phyloP scores from a whole-genome alignment of 768 basidiomycete species.

The Collybia nuda region DNA sequence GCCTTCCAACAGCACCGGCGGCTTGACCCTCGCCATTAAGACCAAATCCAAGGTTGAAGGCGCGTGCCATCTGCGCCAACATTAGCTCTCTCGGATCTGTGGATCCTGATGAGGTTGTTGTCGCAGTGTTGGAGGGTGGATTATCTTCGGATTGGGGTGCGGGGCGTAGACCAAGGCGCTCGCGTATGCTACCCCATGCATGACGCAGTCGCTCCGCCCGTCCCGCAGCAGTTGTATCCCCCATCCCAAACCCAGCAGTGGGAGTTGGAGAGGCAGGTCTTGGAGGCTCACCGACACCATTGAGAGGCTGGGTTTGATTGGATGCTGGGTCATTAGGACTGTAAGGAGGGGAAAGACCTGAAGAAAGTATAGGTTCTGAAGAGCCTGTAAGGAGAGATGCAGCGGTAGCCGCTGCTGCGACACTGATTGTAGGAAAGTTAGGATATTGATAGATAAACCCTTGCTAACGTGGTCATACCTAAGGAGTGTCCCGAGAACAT shows the following conservation, averaged over 20 bases:
- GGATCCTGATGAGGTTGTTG: constrained; percentile 7
- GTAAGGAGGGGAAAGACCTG: constrained; percentile 46
- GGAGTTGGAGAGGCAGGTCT: constrained; percentile 43
- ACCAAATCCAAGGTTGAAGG: constrained; percentile 72
- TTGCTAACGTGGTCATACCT: constrained; percentile 47
- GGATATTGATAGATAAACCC: constrained; percentile 1
- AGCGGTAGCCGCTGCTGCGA: constrained; percentile 90
- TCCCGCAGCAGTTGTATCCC: constrained; percentile 24
- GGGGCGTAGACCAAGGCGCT: constrained; percentile 57
- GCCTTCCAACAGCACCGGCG: constrained; percentile 3
- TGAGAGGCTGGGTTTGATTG: constrained; percentile 3
- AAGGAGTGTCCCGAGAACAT: constrained; percentile 79
- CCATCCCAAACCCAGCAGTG: constrained; percentile 33
- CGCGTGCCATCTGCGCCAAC: constrained; percentile 80
- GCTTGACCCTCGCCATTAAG: constrained; percentile 28
- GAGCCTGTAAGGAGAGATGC: constrained; percentile 80
- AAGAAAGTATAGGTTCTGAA: constrained; percentile 61
- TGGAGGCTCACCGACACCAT: constrained; percentile 3
- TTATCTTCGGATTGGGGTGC: constrained; percentile 10
- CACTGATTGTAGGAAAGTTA: constrained; percentile 38
- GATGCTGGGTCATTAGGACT: constrained; percentile 37
- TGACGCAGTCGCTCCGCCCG: constrained; percentile 55
- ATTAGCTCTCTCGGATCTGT: constrained; percentile 66
- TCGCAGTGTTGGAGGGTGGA: not conserved
- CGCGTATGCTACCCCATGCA: constrained; percentile 68